Base-by-base conservation (phyloP, 495 filamentous ascomycete genomes). In the Chaetomidium leptoderma region DNA sequence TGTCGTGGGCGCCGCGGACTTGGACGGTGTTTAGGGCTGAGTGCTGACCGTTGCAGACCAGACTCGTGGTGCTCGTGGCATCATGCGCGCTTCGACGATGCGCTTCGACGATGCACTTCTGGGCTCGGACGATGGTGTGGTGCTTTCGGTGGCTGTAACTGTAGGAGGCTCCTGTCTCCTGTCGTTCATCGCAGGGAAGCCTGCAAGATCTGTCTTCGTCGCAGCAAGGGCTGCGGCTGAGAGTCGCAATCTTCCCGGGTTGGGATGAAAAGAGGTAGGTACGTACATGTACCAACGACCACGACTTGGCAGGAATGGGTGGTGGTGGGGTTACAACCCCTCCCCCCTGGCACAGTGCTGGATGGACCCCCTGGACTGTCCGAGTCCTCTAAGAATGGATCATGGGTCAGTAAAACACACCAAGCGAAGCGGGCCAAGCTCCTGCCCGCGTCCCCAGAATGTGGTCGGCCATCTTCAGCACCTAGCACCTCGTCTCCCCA, bases 401-500 rank as follows among this genome's bases (percentile, higher is more conserved):
- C 50, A 14, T 37, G 27, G 51, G 42, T 36, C 30, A 32, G 40
- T 35, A 24, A 55, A 46, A 54, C 53, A 42, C 29, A 35, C 39
- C 39, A 37, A 45, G n/a, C n/a, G n/a, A 43, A 45, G 40, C 40
- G 17, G 30, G 52, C 42, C 53, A 55, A 47, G 53, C 30, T 47
- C n/a, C 53, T 37, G 39, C 42, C 53, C 53, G 14, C 43, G 10
- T 53, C 51, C 49, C 36, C 50, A 26, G 50, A 53, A 50, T 36
- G 26, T 29, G 27, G 4, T 45, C n/a, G 52, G 35, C 29, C 19
- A 49, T 19, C 54, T 39, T 29, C 42, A 35, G 39, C 42, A 30
- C 5, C n/a, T n/a, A n/a, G n/a, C n/a, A n/a, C n/a, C n/a, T n/a
- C 39, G 14, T 8, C 43, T 48, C 45, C 21, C 45, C 54, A 42